Evolutionary conservation across 2,329 filamentous ascomycete genomes (phyloP).

Genomic region (Atkinsonella texensis): DNA sequence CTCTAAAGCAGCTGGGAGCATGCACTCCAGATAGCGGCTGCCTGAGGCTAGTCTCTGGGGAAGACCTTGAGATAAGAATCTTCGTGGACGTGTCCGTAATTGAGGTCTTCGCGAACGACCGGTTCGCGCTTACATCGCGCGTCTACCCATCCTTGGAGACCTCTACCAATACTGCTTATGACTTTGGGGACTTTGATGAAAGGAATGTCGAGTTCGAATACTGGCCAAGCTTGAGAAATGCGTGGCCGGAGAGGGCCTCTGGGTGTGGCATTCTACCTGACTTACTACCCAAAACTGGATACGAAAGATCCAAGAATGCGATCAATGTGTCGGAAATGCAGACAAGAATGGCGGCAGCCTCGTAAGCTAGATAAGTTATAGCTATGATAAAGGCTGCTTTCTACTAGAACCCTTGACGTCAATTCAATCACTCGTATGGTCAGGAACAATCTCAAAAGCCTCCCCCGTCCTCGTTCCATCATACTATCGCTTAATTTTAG

Average conservation of each 20-base stretch:
- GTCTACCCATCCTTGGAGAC: constrained; percentile 11
- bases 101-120: constrained; percentile 13
- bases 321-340: neutral
- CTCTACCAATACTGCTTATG: neutral
- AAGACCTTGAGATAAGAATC: constrained; percentile 10
- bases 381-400: neutral
- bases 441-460: no score
- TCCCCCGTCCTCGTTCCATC: no score
- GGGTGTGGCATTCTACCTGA: constrained; percentile 4
- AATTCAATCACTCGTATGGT: no score
- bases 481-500: no score
- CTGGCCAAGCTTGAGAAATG: constrained; percentile 2
- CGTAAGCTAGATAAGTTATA: neutral
- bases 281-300: neutral
- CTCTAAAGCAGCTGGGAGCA: constrained; percentile 6
- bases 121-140: constrained; percentile 12
- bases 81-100: constrained; percentile 13
- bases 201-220: constrained; percentile 1
- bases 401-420: neutral
- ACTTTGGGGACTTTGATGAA: constrained; percentile 4
- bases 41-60: constrained; percentile 7
- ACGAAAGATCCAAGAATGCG: neutral
- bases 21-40: neutral
- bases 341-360: constrained; percentile 1
- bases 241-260: constrained; percentile 4